A percentile compares a stretch with the other conserved stretches of the same genome.
Evolutionary conservation across 139 green algal species (phyloP).

Genomic region (Tetraselmis striata): DNA sequence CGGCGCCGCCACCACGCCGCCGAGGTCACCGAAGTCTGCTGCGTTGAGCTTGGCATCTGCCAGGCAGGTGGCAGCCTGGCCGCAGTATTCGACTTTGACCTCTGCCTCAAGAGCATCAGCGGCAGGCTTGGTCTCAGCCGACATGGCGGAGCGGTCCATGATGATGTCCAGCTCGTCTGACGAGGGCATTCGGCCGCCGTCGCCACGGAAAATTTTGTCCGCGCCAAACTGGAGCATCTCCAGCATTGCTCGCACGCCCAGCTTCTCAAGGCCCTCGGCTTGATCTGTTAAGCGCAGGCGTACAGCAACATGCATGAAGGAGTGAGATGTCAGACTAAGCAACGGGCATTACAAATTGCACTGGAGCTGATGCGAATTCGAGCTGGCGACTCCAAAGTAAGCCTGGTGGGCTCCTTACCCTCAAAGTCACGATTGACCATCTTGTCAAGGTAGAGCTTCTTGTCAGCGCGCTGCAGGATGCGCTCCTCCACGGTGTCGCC

Average conservation of each 20-base stretch:
- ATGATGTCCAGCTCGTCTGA: conserved; percentile 53
- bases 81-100: too few relatives aligned
- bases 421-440: conserved; percentile 71
- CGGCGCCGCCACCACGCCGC: conserved; percentile 24
- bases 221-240: conserved; percentile 46
- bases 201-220: conserved; percentile 39
- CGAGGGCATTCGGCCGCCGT: conserved; percentile 19
- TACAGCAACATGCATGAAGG: not conserved
- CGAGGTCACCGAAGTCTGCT: conserved; percentile 38
- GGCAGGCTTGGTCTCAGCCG: too few relatives aligned
- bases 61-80: too few relatives aligned
- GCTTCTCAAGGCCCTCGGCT: conserved; percentile 39
- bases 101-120: too few relatives aligned
- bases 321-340: not conserved
- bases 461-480: conserved; percentile 55
- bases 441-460: conserved; percentile 67
- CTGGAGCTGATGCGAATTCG: too few relatives aligned
- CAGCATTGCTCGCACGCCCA: conserved; percentile 50
- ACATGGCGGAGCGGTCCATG: conserved; percentile 42
- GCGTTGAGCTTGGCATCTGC: conserved; percentile 25
- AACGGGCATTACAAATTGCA: not conserved
- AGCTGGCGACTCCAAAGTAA: too few relatives aligned
- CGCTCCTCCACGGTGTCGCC: conserved; percentile 61
- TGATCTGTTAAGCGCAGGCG: too few relatives aligned
- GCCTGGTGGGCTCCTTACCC: too few relatives aligned